These are phyloP conservation scores for Alternaria triticimaculans DNA, from an alignment of 2,329 filamentous ascomycete genomes.

Conservation along the genomic window DNA sequence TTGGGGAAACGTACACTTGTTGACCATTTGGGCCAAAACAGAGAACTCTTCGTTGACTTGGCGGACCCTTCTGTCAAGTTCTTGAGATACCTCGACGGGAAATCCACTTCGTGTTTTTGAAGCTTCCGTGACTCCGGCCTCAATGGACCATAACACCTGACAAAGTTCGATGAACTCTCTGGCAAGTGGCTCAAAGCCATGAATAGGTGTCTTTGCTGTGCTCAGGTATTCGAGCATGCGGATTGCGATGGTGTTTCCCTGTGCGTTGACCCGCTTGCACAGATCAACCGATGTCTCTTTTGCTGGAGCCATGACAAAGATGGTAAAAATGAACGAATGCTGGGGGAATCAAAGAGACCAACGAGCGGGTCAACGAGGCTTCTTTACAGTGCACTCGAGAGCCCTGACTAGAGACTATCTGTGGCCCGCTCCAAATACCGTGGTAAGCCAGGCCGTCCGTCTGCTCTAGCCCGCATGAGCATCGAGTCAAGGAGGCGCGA, in stretches of 20 bases:
- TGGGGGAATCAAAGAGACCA: slow-evolving; percentile 6
- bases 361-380: slow-evolving; percentile 13
- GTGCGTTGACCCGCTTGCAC: slow-evolving; percentile 64
- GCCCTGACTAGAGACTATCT: slow-evolving; percentile 19
- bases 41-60: slow-evolving; percentile 68
- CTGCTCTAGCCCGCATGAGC: slow-evolving; percentile 26
- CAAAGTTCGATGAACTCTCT: slow-evolving; percentile 69
- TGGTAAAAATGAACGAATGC: slow-evolving; percentile 3
- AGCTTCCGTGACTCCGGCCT: slow-evolving; percentile 63
- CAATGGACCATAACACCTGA: slow-evolving; percentile 66
- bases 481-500: slow-evolving; percentile 19
- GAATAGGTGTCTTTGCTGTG: slow-evolving; percentile 44
- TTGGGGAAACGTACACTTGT: slow-evolving; percentile 47
- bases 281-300: slow-evolving; percentile 57
- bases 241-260: slow-evolving; percentile 61
- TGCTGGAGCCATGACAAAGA: slow-evolving; percentile 37
- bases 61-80: slow-evolving; percentile 69
- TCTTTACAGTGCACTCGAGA: slow-evolving; percentile 22
- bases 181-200: slow-evolving; percentile 61
- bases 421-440: slow-evolving; percentile 16
- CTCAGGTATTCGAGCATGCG: slow-evolving; percentile 48
- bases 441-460: slow-evolving; percentile 21
- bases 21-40: slow-evolving; percentile 68
- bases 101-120: slow-evolving; percentile 59
- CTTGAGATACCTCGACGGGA: slow-evolving; percentile 66